Conservation (phyloP, 495 filamentous ascomycete species). For the Penicillium coffeae region DNA sequence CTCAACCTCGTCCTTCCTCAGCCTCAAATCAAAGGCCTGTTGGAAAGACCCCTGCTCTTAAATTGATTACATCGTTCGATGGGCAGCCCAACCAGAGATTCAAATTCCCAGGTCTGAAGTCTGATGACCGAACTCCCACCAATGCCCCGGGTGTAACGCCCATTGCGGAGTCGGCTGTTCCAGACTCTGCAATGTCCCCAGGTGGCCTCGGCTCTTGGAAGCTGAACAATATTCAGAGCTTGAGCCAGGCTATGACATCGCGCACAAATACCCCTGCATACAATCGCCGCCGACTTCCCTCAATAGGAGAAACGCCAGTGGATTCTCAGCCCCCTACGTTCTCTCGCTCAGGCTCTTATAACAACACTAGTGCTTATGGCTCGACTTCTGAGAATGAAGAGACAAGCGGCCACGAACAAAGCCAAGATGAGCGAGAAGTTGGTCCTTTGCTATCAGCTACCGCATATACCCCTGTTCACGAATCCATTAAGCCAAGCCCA, state of each 20-base stretch:
- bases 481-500: conserved; percentile 41
- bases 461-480: conserved; percentile 44
- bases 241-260: conserved; percentile 67
- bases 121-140: conserved; percentile 72
- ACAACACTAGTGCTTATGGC: conserved; percentile 43
- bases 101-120: conserved; percentile 62
- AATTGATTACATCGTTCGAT: conserved; percentile 87
- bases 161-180: conserved; percentile 85
- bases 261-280: conserved; percentile 72
- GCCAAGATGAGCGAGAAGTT: conserved; percentile 24
- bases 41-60: conserved; percentile 79
- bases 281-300: conserved; percentile 66
- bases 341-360: conserved; percentile 32
- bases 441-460: conserved; percentile 47
- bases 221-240: conserved; percentile 51
- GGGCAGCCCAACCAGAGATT: conserved; percentile 52
- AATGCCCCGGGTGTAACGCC: conserved; percentile 76
- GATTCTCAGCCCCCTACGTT: conserved; percentile 51
- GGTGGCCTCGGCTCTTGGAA: conserved; percentile 65
- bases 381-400: conserved; percentile 47
- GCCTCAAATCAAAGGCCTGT: conserved; percentile 33
- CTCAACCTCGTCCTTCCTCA: conserved; percentile 24
- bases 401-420: conserved; percentile 24
- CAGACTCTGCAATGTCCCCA: conserved; percentile 80
- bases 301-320: conserved; percentile 74